A percentile compares a stretch with the other conserved stretches of the same genome.
Evolutionary conservation across 2,329 filamentous ascomycete species (phyloP).

Genomic region (Aspergillus quadrilineatus): DNA sequence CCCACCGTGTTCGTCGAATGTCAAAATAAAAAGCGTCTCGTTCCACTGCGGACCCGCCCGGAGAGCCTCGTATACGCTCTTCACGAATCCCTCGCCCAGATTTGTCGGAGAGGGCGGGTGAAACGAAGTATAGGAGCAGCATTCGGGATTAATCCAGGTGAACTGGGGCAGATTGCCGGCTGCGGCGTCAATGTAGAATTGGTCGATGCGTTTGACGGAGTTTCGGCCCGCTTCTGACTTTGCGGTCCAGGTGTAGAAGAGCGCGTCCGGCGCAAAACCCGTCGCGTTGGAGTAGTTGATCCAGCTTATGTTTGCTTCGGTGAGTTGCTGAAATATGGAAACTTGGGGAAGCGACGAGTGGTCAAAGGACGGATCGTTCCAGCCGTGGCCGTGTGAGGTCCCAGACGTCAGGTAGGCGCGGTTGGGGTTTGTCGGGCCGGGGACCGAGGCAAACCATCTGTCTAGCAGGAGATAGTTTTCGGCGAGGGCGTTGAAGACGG

Average conservation of each 20-base stretch:
- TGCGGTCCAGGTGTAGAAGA: slow-evolving; percentile 36
- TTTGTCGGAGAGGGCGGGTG: slow-evolving; percentile 42
- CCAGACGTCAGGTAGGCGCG: slow-evolving; percentile 42
- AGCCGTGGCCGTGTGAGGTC: slow-evolving; percentile 34
- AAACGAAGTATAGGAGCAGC: slow-evolving; percentile 39
- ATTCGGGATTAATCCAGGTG: slow-evolving; percentile 50
- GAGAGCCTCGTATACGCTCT: slow-evolving; percentile 45
- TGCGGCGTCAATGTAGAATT: slow-evolving; percentile 66
- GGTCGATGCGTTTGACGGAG: slow-evolving; percentile 29
- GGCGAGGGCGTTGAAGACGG: slow-evolving; percentile 42
- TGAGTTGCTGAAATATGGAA: slow-evolving; percentile 41
- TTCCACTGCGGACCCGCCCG: slow-evolving; percentile 43
- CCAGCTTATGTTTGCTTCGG: slow-evolving; percentile 38
- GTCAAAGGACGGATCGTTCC: slow-evolving; percentile 33
- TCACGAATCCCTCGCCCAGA: slow-evolving; percentile 40
- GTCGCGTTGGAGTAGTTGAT: slow-evolving; percentile 50
- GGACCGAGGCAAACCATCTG: slow-evolving; percentile 40
- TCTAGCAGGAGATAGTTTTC: slow-evolving; percentile 49
- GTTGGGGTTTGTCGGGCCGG: slow-evolving; percentile 44
- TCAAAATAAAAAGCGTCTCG: slow-evolving; percentile 43
- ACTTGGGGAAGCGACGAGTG: slow-evolving; percentile 36
- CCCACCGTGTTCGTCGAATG: slow-evolving; percentile 44
- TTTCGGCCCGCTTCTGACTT: slow-evolving; percentile 35
- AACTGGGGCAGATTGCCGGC: slow-evolving; percentile 67
- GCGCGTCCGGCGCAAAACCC: slow-evolving; percentile 45